Evolutionary conservation across 257 asterid genomes (phyloP).

Genomic region (Lithospermum erythrorhizon): DNA sequence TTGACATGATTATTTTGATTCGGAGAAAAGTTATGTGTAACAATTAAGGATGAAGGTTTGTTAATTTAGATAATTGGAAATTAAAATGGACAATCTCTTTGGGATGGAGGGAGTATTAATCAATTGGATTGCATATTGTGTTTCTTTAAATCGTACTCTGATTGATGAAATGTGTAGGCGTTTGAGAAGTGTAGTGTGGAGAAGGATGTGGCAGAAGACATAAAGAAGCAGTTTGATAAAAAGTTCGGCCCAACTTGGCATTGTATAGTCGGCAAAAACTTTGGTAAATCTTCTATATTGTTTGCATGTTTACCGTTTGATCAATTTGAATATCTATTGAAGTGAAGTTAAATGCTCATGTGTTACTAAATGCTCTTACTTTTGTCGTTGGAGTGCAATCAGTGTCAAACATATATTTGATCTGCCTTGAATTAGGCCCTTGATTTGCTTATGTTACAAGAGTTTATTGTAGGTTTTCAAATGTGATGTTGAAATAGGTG

Average conservation of each 20-base stretch:
- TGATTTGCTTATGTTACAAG: too few relatives aligned
- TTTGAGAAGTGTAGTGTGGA: constrained; percentile 79
- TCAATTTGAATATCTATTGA: too few relatives aligned
- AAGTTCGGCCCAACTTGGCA: constrained; percentile 98
- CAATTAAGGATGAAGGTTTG: neutral
- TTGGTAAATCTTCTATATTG: constrained; percentile 38
- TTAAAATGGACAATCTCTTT: too few relatives aligned
- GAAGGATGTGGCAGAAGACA: constrained; percentile 94
- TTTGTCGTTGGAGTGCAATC: too few relatives aligned
- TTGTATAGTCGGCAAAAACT: constrained; percentile 97
- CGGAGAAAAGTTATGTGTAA: neutral
- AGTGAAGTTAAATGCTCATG: neutral
- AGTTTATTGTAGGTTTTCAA: too few relatives aligned
- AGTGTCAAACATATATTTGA: too few relatives aligned
- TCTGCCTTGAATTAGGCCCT: too few relatives aligned
- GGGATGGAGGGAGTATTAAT: neutral
- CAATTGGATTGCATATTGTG: constrained; percentile 1
- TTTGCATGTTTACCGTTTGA: neutral
- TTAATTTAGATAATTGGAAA: too few relatives aligned
- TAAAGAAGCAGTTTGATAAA: constrained; percentile 88
- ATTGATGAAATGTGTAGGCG: constrained; percentile 35
- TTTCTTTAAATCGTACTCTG: neutral
- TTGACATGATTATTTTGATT: too few relatives aligned
- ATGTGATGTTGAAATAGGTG: too few relatives aligned
- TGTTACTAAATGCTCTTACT: neutral